A percentile compares a stretch with the other conserved stretches of the same genome.
Evolutionary conservation across 306 rosid species (phyloP).

Genomic region (Dryas octopetala): DNA sequence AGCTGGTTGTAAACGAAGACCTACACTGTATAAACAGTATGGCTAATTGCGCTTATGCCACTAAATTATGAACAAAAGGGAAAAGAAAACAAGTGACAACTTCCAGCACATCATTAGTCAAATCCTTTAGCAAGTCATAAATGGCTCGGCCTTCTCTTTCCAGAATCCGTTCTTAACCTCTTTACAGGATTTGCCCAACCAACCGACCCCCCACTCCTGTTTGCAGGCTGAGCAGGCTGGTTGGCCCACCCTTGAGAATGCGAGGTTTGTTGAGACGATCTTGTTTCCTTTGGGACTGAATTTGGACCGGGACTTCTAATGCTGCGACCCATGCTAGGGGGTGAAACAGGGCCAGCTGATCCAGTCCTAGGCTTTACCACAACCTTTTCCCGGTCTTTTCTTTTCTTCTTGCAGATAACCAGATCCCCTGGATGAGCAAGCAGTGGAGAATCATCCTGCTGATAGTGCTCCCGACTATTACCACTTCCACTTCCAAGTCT

Average conservation of each 20-base stretch:
- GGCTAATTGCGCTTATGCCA: slow-evolving; percentile 45
- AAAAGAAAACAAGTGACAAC: slow-evolving; percentile 14
- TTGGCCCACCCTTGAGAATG: slow-evolving; percentile 62
- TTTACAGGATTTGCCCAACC: slow-evolving; percentile 95
- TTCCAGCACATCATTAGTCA: slow-evolving; percentile 31
- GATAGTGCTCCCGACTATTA: slow-evolving; percentile 63
- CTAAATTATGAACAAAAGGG: slow-evolving; percentile 34
- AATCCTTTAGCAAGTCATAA: slow-evolving; percentile 38
- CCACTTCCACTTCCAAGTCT: slow-evolving; percentile 60
- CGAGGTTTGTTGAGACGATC: slow-evolving; percentile 51
- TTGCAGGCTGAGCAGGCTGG: slow-evolving; percentile 55
- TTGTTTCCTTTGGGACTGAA: slow-evolving; percentile 52
- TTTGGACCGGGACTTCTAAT: slow-evolving; percentile 62
- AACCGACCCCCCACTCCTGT: slow-evolving; percentile 54
- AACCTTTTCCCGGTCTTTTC: slow-evolving; percentile 81
- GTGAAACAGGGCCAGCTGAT: slow-evolving; percentile 71
- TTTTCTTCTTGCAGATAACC: slow-evolving; percentile 93
- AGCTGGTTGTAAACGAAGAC: slow-evolving; percentile 28
- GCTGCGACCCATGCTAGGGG: slow-evolving; percentile 53
- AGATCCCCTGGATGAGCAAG: slow-evolving; percentile 89
- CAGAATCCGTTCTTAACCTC: slow-evolving; percentile 80
- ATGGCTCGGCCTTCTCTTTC: slow-evolving; percentile 96
- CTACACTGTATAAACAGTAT: slow-evolving; percentile 51
- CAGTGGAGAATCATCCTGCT: slow-evolving; percentile 56
- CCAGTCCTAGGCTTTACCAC: slow-evolving; percentile 58